Percentiles rank a stretch among this genome's conserved stretches.
Evolutionary conservation across 2,329 filamentous ascomycete genomes (phyloP).

Genomic region (Alternaria gaisen): DNA sequence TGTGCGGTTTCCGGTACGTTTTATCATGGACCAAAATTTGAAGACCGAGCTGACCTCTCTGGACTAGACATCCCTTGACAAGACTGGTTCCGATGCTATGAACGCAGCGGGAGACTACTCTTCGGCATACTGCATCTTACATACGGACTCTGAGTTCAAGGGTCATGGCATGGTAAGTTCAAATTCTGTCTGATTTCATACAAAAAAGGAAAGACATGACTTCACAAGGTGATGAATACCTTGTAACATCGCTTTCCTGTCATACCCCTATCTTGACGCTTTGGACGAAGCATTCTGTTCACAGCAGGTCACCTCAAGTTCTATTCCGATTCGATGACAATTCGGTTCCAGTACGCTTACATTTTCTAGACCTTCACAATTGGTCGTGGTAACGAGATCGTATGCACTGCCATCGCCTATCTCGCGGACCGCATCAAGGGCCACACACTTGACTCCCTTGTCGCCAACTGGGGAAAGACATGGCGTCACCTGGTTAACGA

Average conservation of each 20-base stretch:
- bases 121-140: slow-evolving; percentile 89
- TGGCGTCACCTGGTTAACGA: slow-evolving; percentile 94
- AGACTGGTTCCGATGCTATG: slow-evolving; percentile 97
- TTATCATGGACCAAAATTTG: not conserved
- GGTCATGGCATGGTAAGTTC: slow-evolving; percentile 83
- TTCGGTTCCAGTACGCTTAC: not conserved
- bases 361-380: slow-evolving; percentile 73
- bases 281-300: not conserved
- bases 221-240: not conserved
- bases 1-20: slow-evolving; percentile 59
- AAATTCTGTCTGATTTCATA: slow-evolving; percentile 10
- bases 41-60: not conserved
- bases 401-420: slow-evolving; percentile 83
- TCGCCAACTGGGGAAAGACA: slow-evolving; percentile 83
- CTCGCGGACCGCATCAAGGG: slow-evolving; percentile 79
- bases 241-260: not conserved
- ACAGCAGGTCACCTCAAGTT: not conserved
- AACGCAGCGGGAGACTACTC: slow-evolving; percentile 94
- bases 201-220: not conserved
- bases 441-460: slow-evolving; percentile 78
- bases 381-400: slow-evolving; percentile 89
- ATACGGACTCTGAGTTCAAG: slow-evolving; percentile 75
- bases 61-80: slow-evolving; percentile 82
- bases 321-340: not conserved
- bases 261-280: not conserved